phyloP scores from a whole-genome alignment of 805 yeast genomes.

The Spathaspora passalidarum region DNA sequence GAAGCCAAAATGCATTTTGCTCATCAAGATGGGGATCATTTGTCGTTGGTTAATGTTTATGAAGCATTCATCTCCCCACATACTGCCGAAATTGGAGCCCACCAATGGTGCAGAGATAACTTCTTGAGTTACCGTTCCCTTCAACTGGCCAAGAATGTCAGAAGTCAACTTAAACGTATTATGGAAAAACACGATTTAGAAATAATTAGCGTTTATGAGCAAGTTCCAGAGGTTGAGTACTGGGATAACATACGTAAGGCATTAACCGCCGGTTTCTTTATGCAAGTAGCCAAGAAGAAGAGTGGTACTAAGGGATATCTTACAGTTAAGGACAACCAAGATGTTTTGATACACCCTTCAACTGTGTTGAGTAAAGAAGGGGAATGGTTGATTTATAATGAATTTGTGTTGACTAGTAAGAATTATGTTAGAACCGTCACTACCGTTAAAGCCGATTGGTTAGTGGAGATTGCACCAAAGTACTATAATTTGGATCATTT shows the following conservation, averaged over 20 bases:
- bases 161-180: slow-evolving; percentile 76
- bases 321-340: slow-evolving; percentile 95
- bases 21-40: slow-evolving; percentile 93
- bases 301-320: slow-evolving; percentile 77
- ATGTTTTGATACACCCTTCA: slow-evolving; percentile 89
- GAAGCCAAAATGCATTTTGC: slow-evolving; percentile 85
- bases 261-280: slow-evolving; percentile 87
- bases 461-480: slow-evolving; percentile 73
- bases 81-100: slow-evolving; percentile 60
- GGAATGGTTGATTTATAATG: slow-evolving; percentile 94
- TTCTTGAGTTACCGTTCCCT: slow-evolving; percentile 82
- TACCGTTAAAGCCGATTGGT: slow-evolving; percentile 87
- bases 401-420: slow-evolving; percentile 88
- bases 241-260: slow-evolving; percentile 83
- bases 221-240: slow-evolving; percentile 48
- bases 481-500: slow-evolving; percentile 65
- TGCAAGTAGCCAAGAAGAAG: slow-evolving; percentile 97
- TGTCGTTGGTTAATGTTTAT: slow-evolving; percentile 84
- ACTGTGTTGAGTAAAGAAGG: slow-evolving; percentile 84
- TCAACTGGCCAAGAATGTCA: slow-evolving; percentile 80
- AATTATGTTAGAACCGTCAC: slow-evolving; percentile 95
- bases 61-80: slow-evolving; percentile 79
- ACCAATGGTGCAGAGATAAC: slow-evolving; percentile 90
- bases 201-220: slow-evolving; percentile 61
- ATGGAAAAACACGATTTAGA: slow-evolving; percentile 82